Percentiles rank a stretch among this genome's conserved stretches.
Evolutionary conservation across 257 asterid genomes (phyloP).

Genomic region (Ehretia macrophylla): DNA sequence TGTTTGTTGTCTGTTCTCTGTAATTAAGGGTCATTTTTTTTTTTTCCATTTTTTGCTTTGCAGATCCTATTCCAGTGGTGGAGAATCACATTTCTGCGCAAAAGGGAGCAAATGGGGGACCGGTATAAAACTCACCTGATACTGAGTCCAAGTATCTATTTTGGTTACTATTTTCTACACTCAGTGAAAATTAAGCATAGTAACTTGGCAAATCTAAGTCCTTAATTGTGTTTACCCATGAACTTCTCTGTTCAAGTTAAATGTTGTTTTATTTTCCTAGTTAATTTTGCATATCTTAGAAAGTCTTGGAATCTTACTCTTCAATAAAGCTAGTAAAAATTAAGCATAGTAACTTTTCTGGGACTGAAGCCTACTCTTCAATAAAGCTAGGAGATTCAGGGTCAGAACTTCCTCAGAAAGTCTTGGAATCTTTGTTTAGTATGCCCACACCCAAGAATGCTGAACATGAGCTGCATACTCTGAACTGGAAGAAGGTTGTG

Average conservation of each 20-base stretch:
- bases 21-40: constrained; percentile 6
- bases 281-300: too few species aligned
- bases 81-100: constrained; percentile 45
- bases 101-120: constrained; percentile 45
- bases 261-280: too few species aligned
- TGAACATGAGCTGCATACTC: constrained; percentile 64
- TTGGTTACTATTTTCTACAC: neutral
- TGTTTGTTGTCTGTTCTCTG: constrained; percentile 1
- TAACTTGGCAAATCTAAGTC: neutral
- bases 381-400: constrained; percentile 32
- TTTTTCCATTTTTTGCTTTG: constrained; percentile 2
- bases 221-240: too few species aligned
- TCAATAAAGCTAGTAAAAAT: too few species aligned
- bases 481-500: constrained; percentile 92
- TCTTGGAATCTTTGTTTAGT: constrained; percentile 73
- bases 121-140: constrained; percentile 58
- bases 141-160: neutral
- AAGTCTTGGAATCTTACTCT: too few species aligned
- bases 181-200: neutral
- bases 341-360: too few species aligned
- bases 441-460: constrained; percentile 81
- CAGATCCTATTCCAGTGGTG: constrained; percentile 31
- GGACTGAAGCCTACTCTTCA: constrained; percentile 30
- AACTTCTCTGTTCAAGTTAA: too few species aligned
- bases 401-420: constrained; percentile 64